Base-by-base conservation (phyloP, 768 basidiomycete genomes). In the Amanita thiersii region DNA sequence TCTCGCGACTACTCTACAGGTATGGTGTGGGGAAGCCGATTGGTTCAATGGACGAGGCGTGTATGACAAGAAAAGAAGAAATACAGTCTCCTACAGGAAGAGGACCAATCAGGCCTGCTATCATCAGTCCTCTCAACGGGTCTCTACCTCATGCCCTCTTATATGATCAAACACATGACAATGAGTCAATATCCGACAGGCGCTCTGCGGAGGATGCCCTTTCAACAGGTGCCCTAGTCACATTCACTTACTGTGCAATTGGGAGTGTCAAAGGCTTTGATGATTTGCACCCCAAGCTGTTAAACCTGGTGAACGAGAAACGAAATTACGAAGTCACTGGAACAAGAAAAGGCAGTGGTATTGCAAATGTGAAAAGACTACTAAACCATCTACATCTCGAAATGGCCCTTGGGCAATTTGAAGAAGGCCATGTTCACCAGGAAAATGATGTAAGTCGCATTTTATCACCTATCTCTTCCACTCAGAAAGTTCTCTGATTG, bases 251-350 rank as follows among this genome's bases (percentile, higher is more conserved):
- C 52, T 86, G 79, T 17, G 96, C 86, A 3, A 75, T 88, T 43
- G 96, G 92, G 2, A 92, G 88, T 11, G 91, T 92, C 50, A 96
- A 97, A 60, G 96, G 94, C 14, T 96, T 94, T 55, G 96, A 99
- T 52, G 96, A 99, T 51, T 61, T 99, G 15, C 97, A 98, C 56
- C 94, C 94, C 2, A 94, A 91, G 57, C 62, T 94, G n/a, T 62
- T 99, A 25, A 77, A 96, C 56, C 68, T 99, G 37, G 96, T 98
- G 7, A 68, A 65, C 10, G 96, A 99, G 58, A 81, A 76, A 54
- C 70, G 91, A 47, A 58, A 60, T 48, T 99, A 99, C 54, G 81
- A 87, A 49, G 51, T 86, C 10, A 78, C 77, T 0, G 72, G 70
- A 2, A 58, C 80, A 7, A 65, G 68, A 37, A 62, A 79, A 50